Evolutionary conservation across 768 basidiomycete genomes (phyloP), one percentile per base, ranked within the genome.

Genomic region (Boletellus sp.): DNA sequence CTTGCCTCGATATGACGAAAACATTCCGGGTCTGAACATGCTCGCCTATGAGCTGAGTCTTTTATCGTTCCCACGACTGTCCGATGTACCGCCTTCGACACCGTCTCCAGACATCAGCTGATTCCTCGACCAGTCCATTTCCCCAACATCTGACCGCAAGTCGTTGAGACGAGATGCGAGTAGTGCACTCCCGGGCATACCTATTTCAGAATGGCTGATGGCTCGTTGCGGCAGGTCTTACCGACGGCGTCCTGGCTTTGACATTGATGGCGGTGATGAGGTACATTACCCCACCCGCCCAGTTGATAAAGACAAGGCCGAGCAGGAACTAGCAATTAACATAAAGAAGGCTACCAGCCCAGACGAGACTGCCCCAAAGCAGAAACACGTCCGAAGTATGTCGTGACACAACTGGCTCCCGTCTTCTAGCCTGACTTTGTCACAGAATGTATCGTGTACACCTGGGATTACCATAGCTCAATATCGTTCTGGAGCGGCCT

Each of bases 381-480:
- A 97, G 79, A 99, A 99, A 67, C 96, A 99, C 66, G 96, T 99
- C 61, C 83, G 96, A 67, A 98, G 95, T 97, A 72, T 67, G 87
- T 77, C 40, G 36, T 39, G 52, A 46, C 44, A 51, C 54, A 8
- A 44, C 57, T 50, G 28, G 37, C 46, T 45, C 54, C 16, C 31
- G 16, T 48, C 35, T 32, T 40, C 20, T 24, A 23, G 49, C 42
- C 52, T 67, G 42, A 70, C 42, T 9, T 24, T 32, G 19, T 28
- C 9, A 10, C 68, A 98, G 95, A 97, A 75, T 92, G 90, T 62
- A 97, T 99, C 66, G 91, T 98, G 22, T 99, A 94, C 70, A 98
- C 96, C 7, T 97, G 94, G 94, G 96, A 99, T 69, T 98, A 98
- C 63, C 94, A 97, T 62, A 90, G 94, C 17, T 97, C 94, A 32